Conservation (phyloP, 345 rosid genomes). For the Jatropha curcas region DNA sequence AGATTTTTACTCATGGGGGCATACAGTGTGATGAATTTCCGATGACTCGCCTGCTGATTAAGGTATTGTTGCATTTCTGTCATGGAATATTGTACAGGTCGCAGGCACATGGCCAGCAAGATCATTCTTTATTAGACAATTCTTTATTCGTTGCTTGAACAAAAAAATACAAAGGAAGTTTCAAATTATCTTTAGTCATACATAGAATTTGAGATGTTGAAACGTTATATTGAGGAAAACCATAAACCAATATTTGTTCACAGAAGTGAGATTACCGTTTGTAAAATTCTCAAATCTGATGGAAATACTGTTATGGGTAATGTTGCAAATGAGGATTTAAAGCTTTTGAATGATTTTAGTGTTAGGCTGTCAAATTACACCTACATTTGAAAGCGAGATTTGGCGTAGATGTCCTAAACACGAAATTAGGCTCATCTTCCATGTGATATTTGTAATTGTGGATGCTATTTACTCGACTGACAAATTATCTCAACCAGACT, state of each 20-base stretch:
- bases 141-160: constrained; percentile 48
- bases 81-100: constrained; percentile 23
- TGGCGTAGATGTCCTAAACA: constrained; percentile 7
- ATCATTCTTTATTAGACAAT: constrained; percentile 27
- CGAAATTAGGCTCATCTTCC: neutral
- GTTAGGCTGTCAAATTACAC: neutral
- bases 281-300: neutral
- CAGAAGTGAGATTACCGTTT: constrained; percentile 2
- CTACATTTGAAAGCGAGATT: constrained; percentile 2
- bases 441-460: constrained; percentile 10
- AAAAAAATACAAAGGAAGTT: neutral
- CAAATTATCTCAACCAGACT: neutral
- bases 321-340: neutral
- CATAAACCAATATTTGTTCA: constrained; percentile 6
- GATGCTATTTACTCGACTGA: constrained; percentile 1
- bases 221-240: neutral
- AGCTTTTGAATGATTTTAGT: too few relatives aligned
- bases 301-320: neutral
- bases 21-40: constrained; percentile 38
- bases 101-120: constrained; percentile 26
- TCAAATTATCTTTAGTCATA: neutral
- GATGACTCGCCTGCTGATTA: constrained; percentile 12
- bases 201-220: neutral
- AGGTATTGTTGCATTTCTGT: constrained; percentile 1
- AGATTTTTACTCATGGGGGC: constrained; percentile 63